Evolutionary conservation across 192 early-diverging fungal genomes (phyloP), one percentile per base, ranked within the genome.

Genomic region (Podila epigama): DNA sequence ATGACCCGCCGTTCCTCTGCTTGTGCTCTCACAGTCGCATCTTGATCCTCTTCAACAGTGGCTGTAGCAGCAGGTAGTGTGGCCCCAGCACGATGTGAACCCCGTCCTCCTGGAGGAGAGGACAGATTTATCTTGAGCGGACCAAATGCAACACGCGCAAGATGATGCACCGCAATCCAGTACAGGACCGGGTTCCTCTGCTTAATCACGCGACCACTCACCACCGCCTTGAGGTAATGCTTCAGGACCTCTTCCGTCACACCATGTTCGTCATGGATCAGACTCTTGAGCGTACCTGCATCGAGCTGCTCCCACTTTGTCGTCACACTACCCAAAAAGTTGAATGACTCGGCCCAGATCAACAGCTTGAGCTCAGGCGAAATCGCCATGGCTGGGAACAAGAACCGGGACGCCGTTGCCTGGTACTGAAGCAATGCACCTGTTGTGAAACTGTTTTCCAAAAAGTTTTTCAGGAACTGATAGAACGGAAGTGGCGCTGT

Each of bases 401-500:
- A 28, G 16, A 77, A 42, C 42, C 73, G 73, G 1, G 73, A 60
- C 5, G 73, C 73, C 10, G 73, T 77, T 2, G 66, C 35, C 31
- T 77, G 73, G 61, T 58, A 77, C 56, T 68, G 73, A 10, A 77
- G 40, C 18, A 77, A 55, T 9, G 73, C 50, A 5, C 73, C 73
- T 29, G 73, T 77, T 15, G 66, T 68, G 51, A 77, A 77, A 5
- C 63, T 68, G 36, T 77, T 77, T 27, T 77, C 73, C 56, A 77
- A 58, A 54, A 68, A 77, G 56, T 77, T 60, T 33, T 68, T 77
- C 66, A 77, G 37, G 33, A 77, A 77, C 66, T 77, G 73, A 15
- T 58, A 34, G 37, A 77, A 77, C 4, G 73, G 73, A 16, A 77
- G 8, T 0, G 73, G 73, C 4, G 35, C 40, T 32, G 73, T 77